Base-by-base conservation (phyloP, 2,329 filamentous ascomycete species). In the Colletotrichum sp. region DNA sequence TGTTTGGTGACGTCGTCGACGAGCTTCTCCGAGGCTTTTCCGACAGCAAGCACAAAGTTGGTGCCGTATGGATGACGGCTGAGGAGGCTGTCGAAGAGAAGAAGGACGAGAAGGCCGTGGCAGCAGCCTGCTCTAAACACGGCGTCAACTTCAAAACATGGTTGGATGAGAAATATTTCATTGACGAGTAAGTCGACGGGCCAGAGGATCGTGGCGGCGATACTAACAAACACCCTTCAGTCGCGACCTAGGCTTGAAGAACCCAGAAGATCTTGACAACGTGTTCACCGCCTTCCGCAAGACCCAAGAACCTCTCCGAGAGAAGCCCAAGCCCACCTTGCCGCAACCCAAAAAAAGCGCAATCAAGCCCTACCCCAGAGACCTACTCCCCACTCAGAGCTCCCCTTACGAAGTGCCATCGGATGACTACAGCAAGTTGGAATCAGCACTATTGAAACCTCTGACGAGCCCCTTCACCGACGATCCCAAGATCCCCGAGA, bases 231-330 rank as follows among this genome's bases (percentile, higher is more conserved):
- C 62, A 3, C 7, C 28, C 21, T 34, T 21, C 70, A 96, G 94
- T 79, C 92, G 92, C 26, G 94, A 96, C 80, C 82, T 94, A 0
- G 89, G 91, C 1, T 88, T 94, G 63, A 81, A 88, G 4, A 84
- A 88, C 6, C 87, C 92, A 1, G 81, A 88, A 36, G 90, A 95
- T 3, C 87, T 96, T 2, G 93, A 94, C 3, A 93, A 96, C 79
- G 88, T 96, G 3, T 96, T 95, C 81, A 96, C 95, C 0, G 90
- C 90, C 0, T 96, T 94, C 79, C 90, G 94, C 9, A 96, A 95
- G 83, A 90, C 89, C 4, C 90, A 95, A 69, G 94, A 96, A 78
- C 94, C 94, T 1, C 86, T 96, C 3, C 90, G 93, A 57, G 87
- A 91, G 52, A 90, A 90, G 15, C 94, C 95, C 6, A 89, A 94